These are phyloP conservation scores for Conticribra weissflogii DNA, from an alignment of 108 stramenopile genomes.

Conservation along the genomic window DNA sequence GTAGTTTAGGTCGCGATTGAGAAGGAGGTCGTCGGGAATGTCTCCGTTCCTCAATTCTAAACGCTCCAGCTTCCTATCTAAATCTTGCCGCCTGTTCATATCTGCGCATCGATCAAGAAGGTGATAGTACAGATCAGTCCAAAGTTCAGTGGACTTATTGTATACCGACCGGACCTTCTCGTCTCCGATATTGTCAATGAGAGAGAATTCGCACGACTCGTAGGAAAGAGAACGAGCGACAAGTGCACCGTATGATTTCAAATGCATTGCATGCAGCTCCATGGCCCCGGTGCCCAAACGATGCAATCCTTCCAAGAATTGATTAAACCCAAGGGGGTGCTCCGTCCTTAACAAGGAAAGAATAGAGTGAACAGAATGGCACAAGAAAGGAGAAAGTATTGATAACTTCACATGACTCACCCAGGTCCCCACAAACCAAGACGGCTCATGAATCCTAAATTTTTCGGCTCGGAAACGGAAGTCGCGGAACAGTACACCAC, in stretches of 20 bases:
- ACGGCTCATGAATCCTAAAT: slow-evolving; percentile 75
- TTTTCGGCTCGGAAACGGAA: slow-evolving; percentile 60
- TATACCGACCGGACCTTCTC: slow-evolving; percentile 38
- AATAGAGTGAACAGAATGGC: neutral
- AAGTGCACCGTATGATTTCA: slow-evolving; percentile 62
- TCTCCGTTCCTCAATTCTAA: neutral
- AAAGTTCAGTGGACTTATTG: slow-evolving; percentile 55
- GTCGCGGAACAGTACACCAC: slow-evolving; percentile 77
- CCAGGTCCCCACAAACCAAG: slow-evolving; percentile 69
- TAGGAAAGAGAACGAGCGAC: slow-evolving; percentile 67
- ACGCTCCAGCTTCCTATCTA: slow-evolving; percentile 14
- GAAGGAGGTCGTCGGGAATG: slow-evolving; percentile 12
- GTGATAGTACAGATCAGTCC: slow-evolving; percentile 48
- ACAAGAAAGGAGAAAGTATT: too few species aligned
- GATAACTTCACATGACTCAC: neutral
- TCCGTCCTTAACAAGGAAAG: slow-evolving; percentile 14
- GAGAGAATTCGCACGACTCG: slow-evolving; percentile 63
- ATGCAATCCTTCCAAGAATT: slow-evolving; percentile 57
- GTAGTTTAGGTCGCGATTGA: slow-evolving; percentile 8
- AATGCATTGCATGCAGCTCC: slow-evolving; percentile 73
- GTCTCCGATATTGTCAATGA: slow-evolving; percentile 50
- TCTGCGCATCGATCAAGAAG: slow-evolving; percentile 30
- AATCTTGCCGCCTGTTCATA: slow-evolving; percentile 1
- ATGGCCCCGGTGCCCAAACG: slow-evolving; percentile 64
- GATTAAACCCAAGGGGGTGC: slow-evolving; percentile 52